Base-by-base conservation (phyloP, 1,284 basidiomycete genomes). In the Ustilago loliicola region DNA sequence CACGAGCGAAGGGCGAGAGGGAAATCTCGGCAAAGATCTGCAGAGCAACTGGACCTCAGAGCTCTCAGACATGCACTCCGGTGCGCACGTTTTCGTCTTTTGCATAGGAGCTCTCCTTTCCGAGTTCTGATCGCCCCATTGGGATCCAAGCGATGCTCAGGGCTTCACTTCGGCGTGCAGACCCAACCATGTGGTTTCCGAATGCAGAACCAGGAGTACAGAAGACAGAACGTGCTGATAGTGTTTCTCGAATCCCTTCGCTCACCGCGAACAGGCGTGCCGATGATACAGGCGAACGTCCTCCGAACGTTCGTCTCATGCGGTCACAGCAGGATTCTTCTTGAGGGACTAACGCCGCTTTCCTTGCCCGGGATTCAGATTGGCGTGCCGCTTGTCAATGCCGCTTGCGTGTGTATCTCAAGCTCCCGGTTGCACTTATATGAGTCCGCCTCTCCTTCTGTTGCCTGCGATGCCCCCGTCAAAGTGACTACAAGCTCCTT, bases 11-110 rank as follows among this genome's bases (percentile, higher is more conserved):
- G 38, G 45, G 17, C 21, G 21, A 48, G n/a, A 48, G 15, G 45
- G 48, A 27, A 50, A 50, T 27, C 48, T 50, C 48, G 27, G 25
- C 48, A 27, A 48, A 50, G 25, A 17, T 50, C 23, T 50, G 25
- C 48, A 29, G 48, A n/a, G 11, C 48, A 13, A 15, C 15, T 25
- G 23, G 48, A 13, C 19, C 19, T 50, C 6, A 9, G 45, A 48
- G 23, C 48, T 5, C 25, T 27, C 27, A 6, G 19, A 21, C n/a
- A 50, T 50, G 48, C 48, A 50, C 23, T 10, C 10, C 10, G 48
- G 48, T 25, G 48, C 25, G 15, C 48, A 29, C 27, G 23, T 29
- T 50, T 5, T 29, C n/a, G 7, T 9, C 23, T 1, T 15, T 13
- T 50, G 48, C 48, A 23, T 47, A 47, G n/a, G 45, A 47, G 3